Evolutionary conservation across 192 early-diverging fungal genomes (phyloP).

Genomic region (Backusella parvicylindrica): DNA sequence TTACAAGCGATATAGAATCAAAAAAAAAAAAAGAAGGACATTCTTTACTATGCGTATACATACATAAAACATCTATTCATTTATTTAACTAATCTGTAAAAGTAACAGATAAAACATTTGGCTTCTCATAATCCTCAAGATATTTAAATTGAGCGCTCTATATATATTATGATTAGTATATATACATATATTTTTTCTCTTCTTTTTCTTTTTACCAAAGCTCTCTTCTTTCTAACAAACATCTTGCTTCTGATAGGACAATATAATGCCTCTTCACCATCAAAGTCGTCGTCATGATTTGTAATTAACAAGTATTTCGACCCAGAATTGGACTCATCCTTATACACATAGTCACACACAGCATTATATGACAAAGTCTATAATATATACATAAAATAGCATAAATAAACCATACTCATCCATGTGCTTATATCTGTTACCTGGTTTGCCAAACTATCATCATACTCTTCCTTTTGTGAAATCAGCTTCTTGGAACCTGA

Average conservation of each 20-base stretch:
- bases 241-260: constrained; percentile 33
- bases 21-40: too few relatives aligned
- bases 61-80: neutral
- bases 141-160: constrained; percentile 20
- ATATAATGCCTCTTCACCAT: constrained; percentile 16
- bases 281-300: constrained; percentile 16
- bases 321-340: constrained; percentile 22
- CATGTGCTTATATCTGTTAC: neutral
- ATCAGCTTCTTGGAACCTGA: constrained; percentile 18
- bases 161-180: neutral
- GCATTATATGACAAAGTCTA: constrained; percentile 28
- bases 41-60: too few relatives aligned
- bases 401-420: neutral
- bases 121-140: constrained; percentile 25
- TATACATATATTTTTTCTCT: neutral
- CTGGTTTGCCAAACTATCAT: constrained; percentile 12
- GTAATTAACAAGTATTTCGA: constrained; percentile 21
- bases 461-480: constrained; percentile 11
- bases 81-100: neutral
- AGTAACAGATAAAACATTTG: neutral
- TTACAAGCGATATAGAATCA: too few relatives aligned
- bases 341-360: constrained; percentile 35
- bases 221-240: constrained; percentile 33
- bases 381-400: neutral
- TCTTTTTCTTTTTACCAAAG: constrained; percentile 16